phyloP scores from a whole-genome alignment of 2,329 filamentous ascomycete genomes.

The Fusarium chaquense region DNA sequence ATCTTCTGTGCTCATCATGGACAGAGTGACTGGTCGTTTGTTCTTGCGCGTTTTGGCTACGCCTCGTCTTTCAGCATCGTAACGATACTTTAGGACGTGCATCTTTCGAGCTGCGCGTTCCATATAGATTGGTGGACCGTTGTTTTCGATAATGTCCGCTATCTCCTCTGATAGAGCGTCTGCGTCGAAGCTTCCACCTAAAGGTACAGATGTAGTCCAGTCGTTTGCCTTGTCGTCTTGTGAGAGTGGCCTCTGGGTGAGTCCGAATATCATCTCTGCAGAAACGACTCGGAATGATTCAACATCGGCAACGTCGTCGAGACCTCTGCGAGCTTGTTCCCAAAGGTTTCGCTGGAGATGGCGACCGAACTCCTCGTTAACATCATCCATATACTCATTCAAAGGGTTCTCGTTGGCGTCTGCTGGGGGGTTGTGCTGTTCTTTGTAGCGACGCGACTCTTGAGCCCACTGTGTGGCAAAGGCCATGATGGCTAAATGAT shows the following conservation, averaged over 20 bases:
- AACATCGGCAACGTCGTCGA: constrained; percentile 52
- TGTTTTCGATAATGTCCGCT: constrained; percentile 32
- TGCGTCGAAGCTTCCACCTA: background rate
- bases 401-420: background rate
- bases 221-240: constrained; percentile 6
- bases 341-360: constrained; percentile 52
- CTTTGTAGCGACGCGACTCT: constrained; percentile 28
- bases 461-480: constrained; percentile 65
- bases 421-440: constrained; percentile 10
- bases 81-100: constrained; percentile 40
- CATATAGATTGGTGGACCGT: constrained; percentile 41
- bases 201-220: background rate
- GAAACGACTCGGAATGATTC: constrained; percentile 55
- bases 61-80: constrained; percentile 37
- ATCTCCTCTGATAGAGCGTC: constrained; percentile 21
- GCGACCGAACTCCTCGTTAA: constrained; percentile 53
- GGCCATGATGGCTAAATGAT: constrained; percentile 62
- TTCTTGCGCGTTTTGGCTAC: constrained; percentile 14
- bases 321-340: constrained; percentile 51
- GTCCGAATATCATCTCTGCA: constrained; percentile 55
- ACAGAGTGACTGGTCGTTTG: background rate
- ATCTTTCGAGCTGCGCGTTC: constrained; percentile 44
- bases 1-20: constrained; percentile 34
- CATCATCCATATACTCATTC: constrained; percentile 2
- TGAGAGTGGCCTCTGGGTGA: constrained; percentile 50